These are phyloP conservation scores for Thuja plicata DNA, from an alignment of 83 land plant genomes.

Conservation along the genomic window DNA sequence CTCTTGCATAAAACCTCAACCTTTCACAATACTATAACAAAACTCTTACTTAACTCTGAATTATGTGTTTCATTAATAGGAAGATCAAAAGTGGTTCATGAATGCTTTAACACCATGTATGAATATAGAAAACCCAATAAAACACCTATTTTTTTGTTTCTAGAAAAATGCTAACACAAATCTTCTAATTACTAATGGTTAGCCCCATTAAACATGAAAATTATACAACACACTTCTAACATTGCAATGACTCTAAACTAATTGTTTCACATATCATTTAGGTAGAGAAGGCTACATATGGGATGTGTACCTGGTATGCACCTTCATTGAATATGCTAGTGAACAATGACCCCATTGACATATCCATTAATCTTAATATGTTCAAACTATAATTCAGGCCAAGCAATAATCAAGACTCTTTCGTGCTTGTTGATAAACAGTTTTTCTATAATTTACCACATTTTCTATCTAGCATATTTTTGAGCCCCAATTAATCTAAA, in stretches of 20 bases:
- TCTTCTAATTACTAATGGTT: too few relatives aligned
- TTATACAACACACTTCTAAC: not conserved
- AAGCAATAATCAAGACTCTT: not conserved
- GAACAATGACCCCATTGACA: not conserved
- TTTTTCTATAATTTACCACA: not conserved
- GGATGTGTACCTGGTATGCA: not conserved
- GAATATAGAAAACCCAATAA: too few relatives aligned
- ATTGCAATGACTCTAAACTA: not conserved
- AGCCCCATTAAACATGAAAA: too few relatives aligned
- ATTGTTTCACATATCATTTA: not conserved
- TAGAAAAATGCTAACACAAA: too few relatives aligned
- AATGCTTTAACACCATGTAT: not conserved
- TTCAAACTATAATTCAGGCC: not conserved
- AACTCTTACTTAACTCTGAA: too few relatives aligned
- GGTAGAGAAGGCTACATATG: not conserved
- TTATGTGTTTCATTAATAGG: too few relatives aligned
- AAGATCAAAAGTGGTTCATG: too few relatives aligned
- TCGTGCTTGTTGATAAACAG: not conserved
- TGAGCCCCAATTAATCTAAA: too few relatives aligned
- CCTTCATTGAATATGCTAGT: not conserved
- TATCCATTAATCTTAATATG: not conserved
- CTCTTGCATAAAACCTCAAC: too few relatives aligned
- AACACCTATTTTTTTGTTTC: too few relatives aligned
- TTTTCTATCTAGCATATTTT: not conserved
- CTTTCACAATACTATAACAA: too few relatives aligned